A percentile compares a stretch with the other conserved stretches of the same genome.
phyloP scores from a whole-genome alignment of 1,284 basidiomycete species.

The Austroboletus niveus region DNA sequence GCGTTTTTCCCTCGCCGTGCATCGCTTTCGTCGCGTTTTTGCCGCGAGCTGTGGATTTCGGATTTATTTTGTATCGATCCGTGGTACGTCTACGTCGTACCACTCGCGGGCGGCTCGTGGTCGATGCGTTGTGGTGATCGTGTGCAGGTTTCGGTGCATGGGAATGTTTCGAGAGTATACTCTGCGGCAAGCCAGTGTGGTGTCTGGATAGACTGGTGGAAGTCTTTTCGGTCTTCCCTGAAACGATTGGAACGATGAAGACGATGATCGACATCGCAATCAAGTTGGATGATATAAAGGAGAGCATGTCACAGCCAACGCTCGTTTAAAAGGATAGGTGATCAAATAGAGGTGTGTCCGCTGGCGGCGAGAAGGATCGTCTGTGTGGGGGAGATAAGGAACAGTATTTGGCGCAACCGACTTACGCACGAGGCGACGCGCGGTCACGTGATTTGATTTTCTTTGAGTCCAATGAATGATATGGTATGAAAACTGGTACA shows the following conservation, averaged over 20 bases:
- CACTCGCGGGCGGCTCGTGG: neutral
- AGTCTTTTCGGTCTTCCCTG: neutral
- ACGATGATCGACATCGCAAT: conserved; percentile 12
- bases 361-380: conserved; percentile 2
- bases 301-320: too few relatives aligned
- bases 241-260: conserved; percentile 4
- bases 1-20: neutral
- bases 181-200: neutral
- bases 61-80: neutral
- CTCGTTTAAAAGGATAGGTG: too few relatives aligned
- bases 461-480: too few relatives aligned
- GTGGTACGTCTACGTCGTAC: conserved; percentile 1
- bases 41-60: neutral
- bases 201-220: conserved; percentile 1
- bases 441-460: conserved; percentile 17
- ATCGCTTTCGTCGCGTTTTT: neutral
- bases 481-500: neutral
- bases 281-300: conserved; percentile 6
- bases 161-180: conserved; percentile 1
- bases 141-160: neutral
- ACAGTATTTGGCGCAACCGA: neutral
- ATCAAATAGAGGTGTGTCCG: neutral
- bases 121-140: conserved; percentile 3
- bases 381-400: neutral
- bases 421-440: neutral